Conservation (phyloP, 1,139 yeast species). For the Lodderomyces margitis region DNA sequence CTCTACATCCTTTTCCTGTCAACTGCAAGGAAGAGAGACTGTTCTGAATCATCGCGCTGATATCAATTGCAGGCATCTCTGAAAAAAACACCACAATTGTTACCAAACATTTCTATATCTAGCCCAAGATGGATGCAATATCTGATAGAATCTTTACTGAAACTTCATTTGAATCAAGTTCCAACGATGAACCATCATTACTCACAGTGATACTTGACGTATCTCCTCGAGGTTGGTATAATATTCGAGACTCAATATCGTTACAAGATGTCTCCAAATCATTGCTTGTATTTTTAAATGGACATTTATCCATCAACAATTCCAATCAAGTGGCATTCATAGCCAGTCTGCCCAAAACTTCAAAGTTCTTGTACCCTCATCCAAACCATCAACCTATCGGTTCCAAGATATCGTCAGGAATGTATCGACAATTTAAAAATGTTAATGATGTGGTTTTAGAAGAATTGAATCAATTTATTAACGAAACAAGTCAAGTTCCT, state of each 20-base stretch:
- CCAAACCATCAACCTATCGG: constrained; percentile 20
- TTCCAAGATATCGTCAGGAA: constrained; percentile 26
- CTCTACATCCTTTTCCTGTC: no score
- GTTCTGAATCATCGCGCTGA: no score
- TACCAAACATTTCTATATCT: no score
- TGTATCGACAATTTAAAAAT: constrained; percentile 84
- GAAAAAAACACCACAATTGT: no score
- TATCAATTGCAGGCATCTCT: no score
- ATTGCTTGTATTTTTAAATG: constrained; percentile 71
- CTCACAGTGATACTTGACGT: constrained; percentile 78
- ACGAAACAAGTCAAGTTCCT: constrained; percentile 19
- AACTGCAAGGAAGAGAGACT: no score
- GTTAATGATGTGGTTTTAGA: constrained; percentile 78
- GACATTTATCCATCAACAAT: constrained; percentile 82
- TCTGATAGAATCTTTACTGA: constrained; percentile 65
- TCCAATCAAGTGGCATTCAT: constrained; percentile 83
- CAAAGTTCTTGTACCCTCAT: constrained; percentile 70
- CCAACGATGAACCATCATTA: constrained; percentile 71
- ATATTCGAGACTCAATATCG: constrained; percentile 42
- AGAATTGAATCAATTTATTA: constrained; percentile 52
- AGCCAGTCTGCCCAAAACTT: constrained; percentile 71
- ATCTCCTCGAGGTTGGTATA: constrained; percentile 75
- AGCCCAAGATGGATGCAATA: constrained; percentile 85
- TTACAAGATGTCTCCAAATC: constrained; percentile 59
- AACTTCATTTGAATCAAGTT: constrained; percentile 28